phyloP scores from a whole-genome alignment of 129 eudicot species.

The Arctium lappa region DNA sequence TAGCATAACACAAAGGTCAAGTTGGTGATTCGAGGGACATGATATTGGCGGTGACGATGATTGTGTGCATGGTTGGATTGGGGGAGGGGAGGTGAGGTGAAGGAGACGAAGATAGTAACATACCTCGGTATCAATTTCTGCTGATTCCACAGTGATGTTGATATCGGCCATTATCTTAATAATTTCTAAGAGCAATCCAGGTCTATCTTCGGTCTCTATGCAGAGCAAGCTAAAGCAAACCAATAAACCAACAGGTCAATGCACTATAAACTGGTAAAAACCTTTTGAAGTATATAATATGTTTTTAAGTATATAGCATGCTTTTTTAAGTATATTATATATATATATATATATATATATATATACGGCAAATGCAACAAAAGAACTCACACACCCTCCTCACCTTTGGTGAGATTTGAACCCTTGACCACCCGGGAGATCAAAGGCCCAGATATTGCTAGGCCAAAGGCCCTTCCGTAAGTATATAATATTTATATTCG shows the following conservation, averaged over 20 bases:
- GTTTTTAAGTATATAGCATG: too few relatives aligned
- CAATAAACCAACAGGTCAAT: constrained; percentile 15
- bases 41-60: not conserved
- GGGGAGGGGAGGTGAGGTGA: constrained; percentile 1
- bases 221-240: constrained; percentile 62
- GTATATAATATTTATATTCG: not conserved
- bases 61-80: not conserved
- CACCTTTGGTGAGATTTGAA: not conserved
- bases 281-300: too few relatives aligned
- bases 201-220: constrained; percentile 92
- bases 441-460: too few relatives aligned
- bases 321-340: too few relatives aligned
- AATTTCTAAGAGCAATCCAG: constrained; percentile 82
- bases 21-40: not conserved
- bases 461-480: too few relatives aligned
- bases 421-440: not conserved
- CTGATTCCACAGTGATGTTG: constrained; percentile 79
- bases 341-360: too few relatives aligned
- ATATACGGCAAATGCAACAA: not conserved
- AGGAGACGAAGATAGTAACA: not conserved
- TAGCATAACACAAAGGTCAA: constrained; percentile 7
- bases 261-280: not conserved
- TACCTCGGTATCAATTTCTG: constrained; percentile 93
- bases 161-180: constrained; percentile 72
- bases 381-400: not conserved